Base-by-base conservation (phyloP, 176 grass and related monocot genomes). In the Avena sativa region DNA sequence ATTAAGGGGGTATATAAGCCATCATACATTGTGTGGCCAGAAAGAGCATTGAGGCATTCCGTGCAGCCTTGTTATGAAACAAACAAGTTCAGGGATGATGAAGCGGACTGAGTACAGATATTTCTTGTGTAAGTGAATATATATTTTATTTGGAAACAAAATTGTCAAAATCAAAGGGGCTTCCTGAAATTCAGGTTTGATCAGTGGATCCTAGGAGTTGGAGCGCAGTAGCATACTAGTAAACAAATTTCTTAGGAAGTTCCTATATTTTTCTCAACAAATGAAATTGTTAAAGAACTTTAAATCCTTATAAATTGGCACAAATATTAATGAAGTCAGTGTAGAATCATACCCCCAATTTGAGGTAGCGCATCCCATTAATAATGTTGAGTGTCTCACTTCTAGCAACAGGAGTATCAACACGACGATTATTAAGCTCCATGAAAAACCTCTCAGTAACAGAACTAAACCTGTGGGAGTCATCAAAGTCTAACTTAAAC, bases 311-410 rank as follows among this genome's bases (percentile, higher is more conserved):
- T 32, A 3, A 85, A 85, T 52, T 84, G 46, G 28, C 5, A 38
- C 16, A 43, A 63, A 87, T 80, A 84, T 51, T 59, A 79, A 51
- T 78, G 69, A 79, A 79, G 12, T 80, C 44, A 68, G 43, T 86
- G 90, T 68, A 62, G 79, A 76, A 59, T 71, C 84, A 78, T 93
- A 96, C 97, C 94, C 97, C 97, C 79, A 98, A 84, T 85, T 98
- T 98, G 80, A 98, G 97, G 85, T 98, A 98, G 83, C 93, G 97
- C 97, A 96, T 94, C 85, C 97, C 97, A 51, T 98, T 98, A 51
- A 98, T 98, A 83, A 98, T 94, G 89, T 87, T 98, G 46, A 98
- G 97, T 64, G 90, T 96, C 80, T 98, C 93, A 8, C 91, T 98
- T 89, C 97, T 98, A 76, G 89, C 79, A 67, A 92, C 58, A 91